Evolutionary conservation across 441 rosid genomes (phyloP), one percentile per base, ranked within the genome.

Genomic region (Corymbia calophylla): DNA sequence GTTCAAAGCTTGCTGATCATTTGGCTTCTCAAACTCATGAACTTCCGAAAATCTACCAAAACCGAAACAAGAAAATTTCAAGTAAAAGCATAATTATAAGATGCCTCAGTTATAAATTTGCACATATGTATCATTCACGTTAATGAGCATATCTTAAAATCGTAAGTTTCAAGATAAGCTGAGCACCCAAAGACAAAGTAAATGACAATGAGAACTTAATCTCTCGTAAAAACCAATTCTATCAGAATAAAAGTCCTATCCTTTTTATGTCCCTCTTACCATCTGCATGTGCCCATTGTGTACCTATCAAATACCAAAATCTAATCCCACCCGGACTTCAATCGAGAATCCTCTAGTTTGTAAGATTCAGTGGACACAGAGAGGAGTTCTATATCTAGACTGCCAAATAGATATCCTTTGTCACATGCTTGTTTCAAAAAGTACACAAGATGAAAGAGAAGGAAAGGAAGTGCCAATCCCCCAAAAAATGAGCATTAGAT

Each of bases 11-110:
- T 93, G 94, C 94, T 91, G 95, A 93, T 96, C 98, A 70, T 96
- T 96, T 88, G 99, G 99, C 95, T 96, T 97, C 93, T 94, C 96
- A 94, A 98, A 97, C 90, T 93, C 96, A 92, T 97, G 99, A 94
- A 94, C 94, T 56, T 96, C 97, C 88, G 97, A 93, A 95, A 98
- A 98, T 94, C 99, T 97, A 93, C 86, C 94, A 93, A 88, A 93
- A 94, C 88, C 87, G 86, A 95, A 53, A 81, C 54, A 66, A 92
- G 60, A 60, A 31, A 51, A 54, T 35, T 55, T 86, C 88, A 86
- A 86, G 8, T 86, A 77, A 77, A 53, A 54, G 66, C 87, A 48
- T 47, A 49, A 39, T 66, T 54, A 39, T 49, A 82, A 82, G 77
- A 88, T 2, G 32, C 58, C 53, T 7, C 29, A 44, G n/a, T 77